Conservation (phyloP, 768 basidiomycete species). For the Serpula lacrymans region DNA sequence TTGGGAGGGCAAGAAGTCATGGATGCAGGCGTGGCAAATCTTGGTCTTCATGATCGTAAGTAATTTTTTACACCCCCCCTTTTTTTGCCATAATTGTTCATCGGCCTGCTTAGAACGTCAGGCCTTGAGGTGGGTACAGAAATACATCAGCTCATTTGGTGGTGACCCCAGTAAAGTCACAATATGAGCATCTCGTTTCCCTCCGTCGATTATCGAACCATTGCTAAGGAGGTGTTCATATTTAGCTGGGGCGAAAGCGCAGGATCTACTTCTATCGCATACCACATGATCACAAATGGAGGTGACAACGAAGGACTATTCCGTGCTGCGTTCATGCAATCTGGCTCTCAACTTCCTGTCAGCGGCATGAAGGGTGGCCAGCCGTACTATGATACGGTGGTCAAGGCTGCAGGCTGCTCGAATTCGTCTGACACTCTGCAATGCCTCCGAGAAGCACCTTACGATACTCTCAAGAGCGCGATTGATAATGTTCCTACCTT, state of each 20-base stretch:
- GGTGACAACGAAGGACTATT: constrained; percentile 46
- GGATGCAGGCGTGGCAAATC: constrained; percentile 51
- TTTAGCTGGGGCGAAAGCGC: constrained; percentile 53
- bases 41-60: constrained; percentile 67
- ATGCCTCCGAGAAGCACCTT: constrained; percentile 39
- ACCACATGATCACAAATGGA: constrained; percentile 48
- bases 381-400: constrained; percentile 40
- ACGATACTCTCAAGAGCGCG: constrained; percentile 34
- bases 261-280: constrained; percentile 50
- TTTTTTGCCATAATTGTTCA: too few species aligned
- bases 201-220: not conserved
- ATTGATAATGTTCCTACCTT: constrained; percentile 38
- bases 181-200: constrained; percentile 34
- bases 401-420: constrained; percentile 39
- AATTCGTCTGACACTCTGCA: constrained; percentile 35
- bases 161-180: constrained; percentile 63
- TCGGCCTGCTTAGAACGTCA: too few species aligned
- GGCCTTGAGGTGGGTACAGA: constrained; percentile 63
- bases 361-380: constrained; percentile 43
- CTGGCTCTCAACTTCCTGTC: constrained; percentile 43
- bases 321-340: constrained; percentile 50
- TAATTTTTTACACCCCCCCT: too few species aligned
- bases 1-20: constrained; percentile 49
- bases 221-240: constrained; percentile 20
- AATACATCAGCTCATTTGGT: constrained; percentile 61